These are phyloP conservation scores for Cicer chorassanicum DNA, from an alignment of 306 rosid species.

Conservation along the genomic window DNA sequence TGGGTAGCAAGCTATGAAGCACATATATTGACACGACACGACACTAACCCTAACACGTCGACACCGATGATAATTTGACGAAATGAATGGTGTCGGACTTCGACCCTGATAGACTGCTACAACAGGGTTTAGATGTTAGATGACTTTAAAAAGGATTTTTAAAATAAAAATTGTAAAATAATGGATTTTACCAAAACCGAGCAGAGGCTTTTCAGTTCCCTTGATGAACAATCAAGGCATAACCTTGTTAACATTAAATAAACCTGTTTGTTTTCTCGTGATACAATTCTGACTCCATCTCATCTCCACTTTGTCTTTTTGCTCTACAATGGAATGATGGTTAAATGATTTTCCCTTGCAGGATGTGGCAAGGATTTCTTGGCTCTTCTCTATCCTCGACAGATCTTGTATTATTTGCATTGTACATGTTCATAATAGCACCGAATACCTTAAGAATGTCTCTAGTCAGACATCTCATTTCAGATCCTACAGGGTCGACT, in stretches of 20 bases:
- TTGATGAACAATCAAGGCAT: no score
- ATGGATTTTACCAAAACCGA: no score
- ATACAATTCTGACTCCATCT: slow-evolving; percentile 13
- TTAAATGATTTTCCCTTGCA: slow-evolving; percentile 48
- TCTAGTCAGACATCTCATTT: slow-evolving; percentile 82
- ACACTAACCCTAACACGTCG: no score
- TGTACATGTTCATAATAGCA: slow-evolving; percentile 89
- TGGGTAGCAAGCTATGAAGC: no score
- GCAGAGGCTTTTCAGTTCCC: no score
- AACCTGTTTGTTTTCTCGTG: slow-evolving; percentile 12
- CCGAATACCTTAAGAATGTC: slow-evolving; percentile 86
- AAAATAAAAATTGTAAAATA: no score
- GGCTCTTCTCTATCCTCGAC: slow-evolving; percentile 89
- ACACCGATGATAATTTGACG: no score
- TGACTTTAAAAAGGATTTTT: no score
- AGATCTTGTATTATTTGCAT: slow-evolving; percentile 75
- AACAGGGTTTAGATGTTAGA: no score
- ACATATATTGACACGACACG: no score
- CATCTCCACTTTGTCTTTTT: neutral
- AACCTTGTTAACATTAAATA: neutral
- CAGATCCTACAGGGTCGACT: slow-evolving; percentile 91
- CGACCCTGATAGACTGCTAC: no score
- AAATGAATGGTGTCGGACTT: no score
- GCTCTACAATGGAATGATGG: slow-evolving; percentile 20
- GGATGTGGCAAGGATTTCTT: slow-evolving; percentile 99